Base-by-base conservation (phyloP, 2,329 filamentous ascomycete species). In the Neobulgaria alba region DNA sequence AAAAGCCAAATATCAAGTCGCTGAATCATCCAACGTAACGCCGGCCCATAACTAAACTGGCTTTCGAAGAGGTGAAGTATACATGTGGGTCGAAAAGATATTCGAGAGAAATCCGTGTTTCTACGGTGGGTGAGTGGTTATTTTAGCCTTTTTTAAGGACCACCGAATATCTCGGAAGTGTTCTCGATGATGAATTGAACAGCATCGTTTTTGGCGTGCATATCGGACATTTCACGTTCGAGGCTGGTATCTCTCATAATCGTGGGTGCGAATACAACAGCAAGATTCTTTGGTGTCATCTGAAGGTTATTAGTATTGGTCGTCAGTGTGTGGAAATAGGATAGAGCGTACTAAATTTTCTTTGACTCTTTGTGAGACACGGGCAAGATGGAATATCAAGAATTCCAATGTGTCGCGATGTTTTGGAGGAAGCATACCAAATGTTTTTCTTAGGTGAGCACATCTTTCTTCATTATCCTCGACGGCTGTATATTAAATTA, bases 211-310 rank as follows among this genome's bases (percentile, higher is more conserved):
- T 96, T 95, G 53, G 82, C 76, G 60, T 92, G 85, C 72, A 95
- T 94, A 60, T 98, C 92, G 20, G 82, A 90, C 79, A 98, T 93
- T 63, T 98, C 92, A 46, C 88, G 80, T 61, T 94, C 87, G 46
- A 96, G 75, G 56, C 82, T 90, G 58, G 80, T 73, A 42, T 93
- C 88, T 53, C 90, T 78, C 86, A 98, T 94, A 54, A 98, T 93
- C 1, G 92, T 98, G 5, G 92, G 92, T 7, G 92, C 92, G 60
- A 98, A 98, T 29, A 98, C 92, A 31, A 98, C 92, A 3, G 92
- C 88, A 46, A 96, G 67, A 59, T 98, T 98, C 65, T 93, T 85
- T 42, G 90, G 85, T 17, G 87, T 95, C 92, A 98, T 98, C 79
- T 85, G 45, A 35, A 33, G 10, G 33, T 19, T 3, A 43, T 63